A percentile compares a stretch with the other conserved stretches of the same genome.
These are phyloP conservation scores for Hyaloscypha finlandica DNA, from an alignment of 495 filamentous ascomycete genomes.

Conservation along the genomic window DNA sequence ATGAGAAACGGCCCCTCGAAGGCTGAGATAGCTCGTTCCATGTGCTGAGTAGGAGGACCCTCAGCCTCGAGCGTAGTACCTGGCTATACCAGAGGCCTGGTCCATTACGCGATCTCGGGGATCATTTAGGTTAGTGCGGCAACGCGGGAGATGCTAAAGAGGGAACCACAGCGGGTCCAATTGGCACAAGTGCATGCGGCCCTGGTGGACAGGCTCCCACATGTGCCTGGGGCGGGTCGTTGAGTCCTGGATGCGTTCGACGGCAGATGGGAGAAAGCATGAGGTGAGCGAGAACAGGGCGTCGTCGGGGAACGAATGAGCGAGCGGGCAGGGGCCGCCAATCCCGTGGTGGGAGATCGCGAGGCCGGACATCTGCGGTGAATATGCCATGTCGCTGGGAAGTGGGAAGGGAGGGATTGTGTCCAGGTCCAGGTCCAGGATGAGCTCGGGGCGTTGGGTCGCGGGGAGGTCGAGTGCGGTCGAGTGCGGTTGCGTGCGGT, in stretches of 20 bases:
- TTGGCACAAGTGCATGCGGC: background rate
- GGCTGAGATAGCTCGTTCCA: slow-evolving; percentile 30
- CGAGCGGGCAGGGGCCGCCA: background rate
- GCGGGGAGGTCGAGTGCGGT: background rate
- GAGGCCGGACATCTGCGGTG: background rate
- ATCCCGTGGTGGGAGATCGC: background rate
- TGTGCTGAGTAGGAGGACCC: slow-evolving; percentile 29
- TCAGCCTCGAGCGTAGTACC: slow-evolving; percentile 29
- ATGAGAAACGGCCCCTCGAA: slow-evolving; percentile 12
- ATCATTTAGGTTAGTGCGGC: slow-evolving; percentile 14
- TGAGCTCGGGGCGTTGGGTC: background rate
- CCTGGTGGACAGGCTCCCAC: slow-evolving; percentile 10
- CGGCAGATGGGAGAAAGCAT: background rate
- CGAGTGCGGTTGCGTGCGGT: background rate
- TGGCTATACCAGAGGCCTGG: background rate
- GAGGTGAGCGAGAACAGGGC: slow-evolving; percentile 6
- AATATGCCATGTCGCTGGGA: background rate
- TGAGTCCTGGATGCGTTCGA: background rate
- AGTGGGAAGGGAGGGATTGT: too few relatives aligned
- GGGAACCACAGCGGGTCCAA: slow-evolving; percentile 15
- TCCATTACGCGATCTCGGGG: slow-evolving; percentile 3
- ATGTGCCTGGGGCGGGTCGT: background rate
- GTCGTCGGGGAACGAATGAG: slow-evolving; percentile 1
- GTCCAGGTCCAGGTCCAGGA: background rate
- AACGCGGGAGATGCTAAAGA: slow-evolving; percentile 17